Base-by-base conservation (phyloP, 352 stramenopile genomes). In the Globisporangium canariense region DNA sequence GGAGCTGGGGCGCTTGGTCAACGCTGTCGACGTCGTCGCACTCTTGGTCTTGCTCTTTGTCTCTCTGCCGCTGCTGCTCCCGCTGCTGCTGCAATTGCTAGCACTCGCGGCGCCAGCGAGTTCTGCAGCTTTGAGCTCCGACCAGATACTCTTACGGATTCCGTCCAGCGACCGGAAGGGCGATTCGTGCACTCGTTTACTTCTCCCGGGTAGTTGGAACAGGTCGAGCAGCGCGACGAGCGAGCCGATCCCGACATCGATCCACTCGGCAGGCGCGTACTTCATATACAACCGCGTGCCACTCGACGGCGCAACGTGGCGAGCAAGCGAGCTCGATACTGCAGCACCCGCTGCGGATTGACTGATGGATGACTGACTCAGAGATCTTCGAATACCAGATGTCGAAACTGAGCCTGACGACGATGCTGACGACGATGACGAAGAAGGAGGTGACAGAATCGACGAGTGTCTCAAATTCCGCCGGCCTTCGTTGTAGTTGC, bases 401-500 rank as follows among this genome's bases (percentile, higher is more conserved):
- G 22, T 30, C 5, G 62, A 40, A 11, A 18, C 36, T 16, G 61
- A 63, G 4, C 47, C 16, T 38, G 47, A 18, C 8, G 25, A 64
- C 13, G 40, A 4, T 30, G 40, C 14, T 47, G 56, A 51, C 16
- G 38, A 60, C 43, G 54, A 50, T 25, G 36, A 59, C 22, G 34
- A 49, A 1, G 34, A 50, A 1, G 54, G 20, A 49, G 34, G 46
- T 28, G 60, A 59, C 8, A 25, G 60, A 43, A 69, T 55, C 40
- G 67, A 68, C 1, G 68, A 76, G 11, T 61, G 62, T 41, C 72
- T 73, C 34, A 78, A 61, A 66, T 74, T 73, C 22, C 70, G 76
- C 13, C 78, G 71, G 0, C 83, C 86, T 70, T 80, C 86, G 68
- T 97, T 96, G 78, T 97, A 98, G 70, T 97, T 97, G 72, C 90